Evolutionary conservation across 2,329 filamentous ascomycete species (phyloP).

Genomic region (Huntiella bhutanensis): DNA sequence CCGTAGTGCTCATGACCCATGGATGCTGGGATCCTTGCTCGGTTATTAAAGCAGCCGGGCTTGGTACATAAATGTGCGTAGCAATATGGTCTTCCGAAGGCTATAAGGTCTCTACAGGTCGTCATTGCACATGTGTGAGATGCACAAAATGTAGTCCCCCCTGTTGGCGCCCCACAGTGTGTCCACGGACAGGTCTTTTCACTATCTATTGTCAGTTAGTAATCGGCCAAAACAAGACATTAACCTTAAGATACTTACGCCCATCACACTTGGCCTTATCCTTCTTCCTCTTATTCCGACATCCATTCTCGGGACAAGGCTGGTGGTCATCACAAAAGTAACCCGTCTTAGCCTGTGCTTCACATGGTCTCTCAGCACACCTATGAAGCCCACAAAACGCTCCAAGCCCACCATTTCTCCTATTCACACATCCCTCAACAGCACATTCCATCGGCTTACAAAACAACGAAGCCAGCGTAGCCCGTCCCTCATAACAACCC

Average conservation of each 20-base stretch:
- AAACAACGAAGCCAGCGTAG: conserved; percentile 7
- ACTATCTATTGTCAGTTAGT: neutral
- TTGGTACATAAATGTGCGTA: neutral
- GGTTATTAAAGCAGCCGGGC: neutral
- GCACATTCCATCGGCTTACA: conserved; percentile 14
- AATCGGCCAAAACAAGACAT: neutral
- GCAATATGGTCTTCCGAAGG: neutral
- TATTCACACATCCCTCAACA: conserved; percentile 13
- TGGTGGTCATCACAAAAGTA: conserved; percentile 2
- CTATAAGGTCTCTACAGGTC: neutral
- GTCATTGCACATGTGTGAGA: neutral
- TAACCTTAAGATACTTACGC: neutral
- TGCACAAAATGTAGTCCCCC: neutral
- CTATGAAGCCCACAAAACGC: conserved; percentile 1
- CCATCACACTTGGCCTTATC: neutral
- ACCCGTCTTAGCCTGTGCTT: neutral
- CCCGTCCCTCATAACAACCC: neutral
- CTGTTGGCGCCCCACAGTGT: neutral
- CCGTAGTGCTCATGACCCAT: neutral
- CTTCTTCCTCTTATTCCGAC: neutral
- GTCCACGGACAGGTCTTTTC: neutral
- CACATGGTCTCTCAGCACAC: neutral
- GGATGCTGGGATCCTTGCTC: neutral
- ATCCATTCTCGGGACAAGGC: conserved; percentile 7
- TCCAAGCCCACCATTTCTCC: conserved; percentile 5